Percentiles rank a stretch among this genome's conserved stretches.
phyloP scores from a whole-genome alignment of 2,329 filamentous ascomycete genomes.

The Diaporthe sp. region DNA sequence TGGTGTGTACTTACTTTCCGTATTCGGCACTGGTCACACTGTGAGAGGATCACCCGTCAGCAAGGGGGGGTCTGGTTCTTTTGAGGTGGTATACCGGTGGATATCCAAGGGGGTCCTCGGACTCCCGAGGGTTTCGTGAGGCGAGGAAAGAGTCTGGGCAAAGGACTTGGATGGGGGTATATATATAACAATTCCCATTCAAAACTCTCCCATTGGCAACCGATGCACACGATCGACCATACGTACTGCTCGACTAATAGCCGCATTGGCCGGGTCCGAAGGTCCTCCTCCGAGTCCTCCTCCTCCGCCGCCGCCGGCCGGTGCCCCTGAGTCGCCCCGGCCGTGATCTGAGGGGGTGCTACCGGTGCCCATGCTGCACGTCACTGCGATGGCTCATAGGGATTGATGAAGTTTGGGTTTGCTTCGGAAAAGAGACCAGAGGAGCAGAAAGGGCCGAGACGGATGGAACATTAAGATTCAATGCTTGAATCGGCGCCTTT shows the following conservation, averaged over 20 bases:
- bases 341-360: slow-evolving; percentile 32
- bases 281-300: slow-evolving; percentile 23
- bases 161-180: neutral
- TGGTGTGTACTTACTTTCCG: slow-evolving; percentile 51
- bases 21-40: slow-evolving; percentile 58
- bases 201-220: neutral
- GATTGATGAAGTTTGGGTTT: neutral
- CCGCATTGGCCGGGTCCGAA: slow-evolving; percentile 30
- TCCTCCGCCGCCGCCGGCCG: slow-evolving; percentile 8
- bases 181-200: neutral
- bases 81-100: slow-evolving; percentile 28
- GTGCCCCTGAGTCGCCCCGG: slow-evolving; percentile 33
- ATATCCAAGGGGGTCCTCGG: slow-evolving; percentile 28
- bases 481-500: slow-evolving; percentile 1
- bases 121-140: slow-evolving; percentile 22
- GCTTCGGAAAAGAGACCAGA: neutral
- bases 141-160: neutral
- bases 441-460: neutral
- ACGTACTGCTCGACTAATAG: slow-evolving; percentile 42
- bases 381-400: neutral
- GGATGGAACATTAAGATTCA: slow-evolving; percentile 19
- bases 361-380: slow-evolving; percentile 31
- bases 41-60: slow-evolving; percentile 13
- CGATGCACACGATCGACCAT: too few relatives aligned
- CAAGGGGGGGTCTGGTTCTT: slow-evolving; percentile 7